Base-by-base conservation (phyloP, 306 rosid genomes). In the Dicorynia guianensis region DNA sequence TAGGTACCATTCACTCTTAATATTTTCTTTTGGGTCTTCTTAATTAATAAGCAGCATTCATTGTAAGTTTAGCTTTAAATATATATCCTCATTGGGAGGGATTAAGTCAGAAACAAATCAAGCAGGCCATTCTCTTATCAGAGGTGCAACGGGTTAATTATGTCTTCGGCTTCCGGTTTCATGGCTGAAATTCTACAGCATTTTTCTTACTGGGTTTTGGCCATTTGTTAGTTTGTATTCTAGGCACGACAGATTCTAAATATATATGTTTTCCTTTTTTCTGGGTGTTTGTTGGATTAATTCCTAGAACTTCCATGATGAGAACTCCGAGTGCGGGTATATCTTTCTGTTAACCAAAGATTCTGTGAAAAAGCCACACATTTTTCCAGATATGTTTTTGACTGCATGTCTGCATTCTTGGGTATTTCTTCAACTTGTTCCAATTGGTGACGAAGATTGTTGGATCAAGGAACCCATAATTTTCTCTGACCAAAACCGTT, bases 81-180 rank as follows among this genome's bases (percentile, higher is more conserved):
- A 59, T 3, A n/a, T n/a, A n/a, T 42, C 43, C 61, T 58, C 11
- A 18, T 12, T 49, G 9, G 49, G 35, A 33, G 33, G 64, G 50
- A 42, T 70, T 69, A 50, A 33, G n/a, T 64, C 42, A 8, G 38
- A 53, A 47, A 43, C 56, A 40, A 2, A 25, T 25, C 2, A 53
- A 53, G 8, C 11, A 48, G 40, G 66, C 66, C 6, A 25, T 17
- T 76, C 66, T 42, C 40, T 42, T 30, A 47, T 63, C 59, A 17
- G 34, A 78, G 77, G 82, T 78, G 71, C 54, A 78, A 44, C 47
- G 18, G 17, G 63, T 62, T 78, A n/a, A n/a, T n/a, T n/a, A n/a
- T n/a, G 34, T 62, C 12, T 62, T 70, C 39, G 55, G 33, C 20
- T 46, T 56, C 67, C 46, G 10, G 35, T 64, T 42, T 75, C 79